Percentiles rank a stretch among this genome's conserved stretches.
These are phyloP conservation scores for Saccharomyces pastorianus DNA, from an alignment of 1,139 yeast species.

Conservation along the genomic window DNA sequence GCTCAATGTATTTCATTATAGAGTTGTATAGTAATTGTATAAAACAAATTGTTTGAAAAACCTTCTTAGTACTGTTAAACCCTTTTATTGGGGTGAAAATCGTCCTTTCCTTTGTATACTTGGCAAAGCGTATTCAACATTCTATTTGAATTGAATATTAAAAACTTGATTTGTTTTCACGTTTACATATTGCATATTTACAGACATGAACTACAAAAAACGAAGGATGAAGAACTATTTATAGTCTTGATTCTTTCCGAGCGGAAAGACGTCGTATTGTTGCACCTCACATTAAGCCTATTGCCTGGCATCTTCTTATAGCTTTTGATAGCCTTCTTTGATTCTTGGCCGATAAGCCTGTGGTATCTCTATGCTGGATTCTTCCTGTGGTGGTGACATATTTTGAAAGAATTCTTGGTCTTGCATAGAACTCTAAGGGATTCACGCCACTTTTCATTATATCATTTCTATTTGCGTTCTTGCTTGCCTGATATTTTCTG, in stretches of 20 bases:
- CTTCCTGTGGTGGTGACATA: conserved; percentile 59
- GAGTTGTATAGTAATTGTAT: neutral
- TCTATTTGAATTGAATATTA: neutral
- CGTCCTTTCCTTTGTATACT: neutral
- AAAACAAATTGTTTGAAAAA: neutral
- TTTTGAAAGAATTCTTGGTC: conserved; percentile 54
- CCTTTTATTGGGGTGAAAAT: neutral
- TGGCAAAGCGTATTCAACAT: neutral
- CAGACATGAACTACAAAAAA: neutral
- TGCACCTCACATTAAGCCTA: conserved; percentile 43
- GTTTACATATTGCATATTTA: neutral
- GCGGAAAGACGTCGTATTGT: neutral
- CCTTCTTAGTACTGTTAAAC: neutral
- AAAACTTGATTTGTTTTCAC: neutral
- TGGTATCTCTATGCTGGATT: conserved; percentile 57
- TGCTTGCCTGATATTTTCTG: conserved; percentile 18
- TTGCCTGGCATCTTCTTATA: conserved; percentile 58
- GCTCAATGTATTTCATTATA: neutral
- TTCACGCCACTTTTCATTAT: conserved; percentile 52
- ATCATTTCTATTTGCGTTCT: conserved; percentile 29
- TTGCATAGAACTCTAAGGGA: conserved; percentile 56
- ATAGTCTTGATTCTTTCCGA: neutral
- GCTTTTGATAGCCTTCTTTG: conserved; percentile 62
- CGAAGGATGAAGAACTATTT: neutral
- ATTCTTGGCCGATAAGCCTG: conserved; percentile 53